Evolutionary conservation across 2,329 filamentous ascomycete genomes (phyloP).

Genomic region (Hypoxylon sp.): DNA sequence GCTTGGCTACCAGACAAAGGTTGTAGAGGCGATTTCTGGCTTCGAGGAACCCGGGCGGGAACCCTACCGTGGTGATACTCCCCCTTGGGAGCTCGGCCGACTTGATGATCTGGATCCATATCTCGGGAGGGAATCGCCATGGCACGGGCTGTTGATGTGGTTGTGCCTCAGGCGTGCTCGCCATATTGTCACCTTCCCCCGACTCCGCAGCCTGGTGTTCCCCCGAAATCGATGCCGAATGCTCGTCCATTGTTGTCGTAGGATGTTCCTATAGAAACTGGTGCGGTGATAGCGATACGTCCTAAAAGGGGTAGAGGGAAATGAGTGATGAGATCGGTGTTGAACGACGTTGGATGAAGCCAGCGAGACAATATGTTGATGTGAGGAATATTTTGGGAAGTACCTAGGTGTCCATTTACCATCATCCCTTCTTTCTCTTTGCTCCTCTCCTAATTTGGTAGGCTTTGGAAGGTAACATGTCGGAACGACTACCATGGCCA

Average conservation of each 20-base stretch:
- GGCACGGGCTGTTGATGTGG: not conserved
- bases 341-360: not conserved
- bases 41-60: not conserved
- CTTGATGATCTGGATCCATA: slow-evolving; percentile 3
- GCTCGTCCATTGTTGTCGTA: not conserved
- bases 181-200: not conserved
- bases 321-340: not conserved
- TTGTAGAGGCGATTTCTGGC: slow-evolving; percentile 8
- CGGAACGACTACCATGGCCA: not conserved
- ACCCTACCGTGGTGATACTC: not conserved
- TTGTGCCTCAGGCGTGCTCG: not conserved
- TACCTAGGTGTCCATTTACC: not conserved
- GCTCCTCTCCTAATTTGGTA: not conserved
- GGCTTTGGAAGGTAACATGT: not conserved
- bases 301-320: not conserved
- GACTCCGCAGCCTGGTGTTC: not conserved
- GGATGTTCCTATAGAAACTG: not conserved
- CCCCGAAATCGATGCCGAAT: not conserved
- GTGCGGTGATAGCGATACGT: not conserved
- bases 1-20: slow-evolving; percentile 7
- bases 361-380: not conserved
- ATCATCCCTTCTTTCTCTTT: not conserved
- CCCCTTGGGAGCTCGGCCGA: slow-evolving; percentile 4
- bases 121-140: not conserved
- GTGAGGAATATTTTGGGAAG: not conserved